Evolutionary conservation across 495 filamentous ascomycete species (phyloP).

Genomic region (Astrothelium macrocarpum): DNA sequence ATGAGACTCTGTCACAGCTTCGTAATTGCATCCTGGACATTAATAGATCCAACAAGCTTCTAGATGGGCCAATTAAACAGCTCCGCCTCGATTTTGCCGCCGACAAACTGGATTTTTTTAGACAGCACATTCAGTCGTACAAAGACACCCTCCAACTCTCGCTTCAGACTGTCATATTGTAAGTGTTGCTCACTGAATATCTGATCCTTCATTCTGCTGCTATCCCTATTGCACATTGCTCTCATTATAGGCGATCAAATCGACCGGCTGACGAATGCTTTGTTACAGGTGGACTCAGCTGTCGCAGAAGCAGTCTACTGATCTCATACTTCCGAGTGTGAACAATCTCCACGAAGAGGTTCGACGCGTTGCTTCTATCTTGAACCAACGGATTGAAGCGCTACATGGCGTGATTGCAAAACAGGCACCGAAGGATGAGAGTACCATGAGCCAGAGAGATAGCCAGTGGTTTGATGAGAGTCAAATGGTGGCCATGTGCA

Average conservation of each 20-base stretch:
- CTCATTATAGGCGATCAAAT: background rate
- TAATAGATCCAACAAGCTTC: constrained; percentile 10
- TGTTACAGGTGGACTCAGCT: constrained; percentile 15
- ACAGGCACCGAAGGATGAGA: background rate
- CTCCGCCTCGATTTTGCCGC: constrained; percentile 14
- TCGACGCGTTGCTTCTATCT: constrained; percentile 7
- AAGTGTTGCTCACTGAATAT: constrained; percentile 4
- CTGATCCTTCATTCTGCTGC: background rate
- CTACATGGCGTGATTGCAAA: constrained; percentile 6
- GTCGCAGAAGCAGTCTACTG: constrained; percentile 11
- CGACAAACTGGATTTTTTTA: constrained; percentile 10
- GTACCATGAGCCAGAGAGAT: background rate
- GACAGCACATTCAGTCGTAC: constrained; percentile 17
- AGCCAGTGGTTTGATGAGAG: background rate
- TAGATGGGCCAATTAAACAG: constrained; percentile 17
- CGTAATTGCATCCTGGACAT: constrained; percentile 8
- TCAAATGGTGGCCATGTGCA: constrained; percentile 13
- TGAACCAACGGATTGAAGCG: constrained; percentile 14
- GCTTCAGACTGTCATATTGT: constrained; percentile 19
- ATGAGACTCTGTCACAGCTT: constrained; percentile 10
- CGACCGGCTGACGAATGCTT: no score
- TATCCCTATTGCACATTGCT: background rate
- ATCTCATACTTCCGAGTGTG: constrained; percentile 14
- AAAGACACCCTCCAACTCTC: constrained; percentile 13
- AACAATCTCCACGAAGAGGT: constrained; percentile 16